phyloP scores from a whole-genome alignment of 257 asterid genomes.

The Coffea canephora region DNA sequence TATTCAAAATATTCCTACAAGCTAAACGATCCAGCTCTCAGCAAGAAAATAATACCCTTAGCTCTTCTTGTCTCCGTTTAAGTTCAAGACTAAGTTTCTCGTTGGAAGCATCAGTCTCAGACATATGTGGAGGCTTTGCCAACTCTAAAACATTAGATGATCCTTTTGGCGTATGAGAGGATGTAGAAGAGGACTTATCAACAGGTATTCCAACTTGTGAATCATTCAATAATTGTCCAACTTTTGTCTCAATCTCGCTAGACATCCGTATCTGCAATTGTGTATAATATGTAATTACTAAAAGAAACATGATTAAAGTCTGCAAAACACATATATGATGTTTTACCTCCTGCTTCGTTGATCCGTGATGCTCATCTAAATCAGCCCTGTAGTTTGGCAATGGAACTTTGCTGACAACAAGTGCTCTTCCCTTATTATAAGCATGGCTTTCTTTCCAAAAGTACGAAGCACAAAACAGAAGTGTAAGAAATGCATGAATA shows the following conservation, averaged over 20 bases:
- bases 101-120: conserved; percentile 38
- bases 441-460: conserved; percentile 90
- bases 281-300: conserved; percentile 7
- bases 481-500: background rate
- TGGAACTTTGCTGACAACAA: conserved; percentile 88
- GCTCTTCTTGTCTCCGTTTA: conserved; percentile 74
- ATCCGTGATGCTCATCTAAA: conserved; percentile 91
- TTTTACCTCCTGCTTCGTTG: conserved; percentile 78
- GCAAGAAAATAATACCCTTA: conserved; percentile 48
- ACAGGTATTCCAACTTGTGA: conserved; percentile 40
- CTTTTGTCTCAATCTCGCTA: conserved; percentile 71
- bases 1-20: background rate
- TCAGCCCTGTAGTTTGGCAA: conserved; percentile 95
- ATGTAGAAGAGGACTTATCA: conserved; percentile 39
- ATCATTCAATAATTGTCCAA: conserved; percentile 61
- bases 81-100: conserved; percentile 58
- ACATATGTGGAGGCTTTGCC: conserved; percentile 27
- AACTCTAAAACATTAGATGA: conserved; percentile 40
- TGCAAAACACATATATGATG: background rate
- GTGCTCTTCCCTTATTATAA: conserved; percentile 84
- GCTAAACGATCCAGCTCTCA: background rate
- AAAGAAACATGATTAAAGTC: background rate
- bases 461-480: conserved; percentile 19
- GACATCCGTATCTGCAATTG: conserved; percentile 73
- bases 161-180: conserved; percentile 42